Base-by-base conservation (phyloP, 169 alveolate genomes). In the Plasmodium relictum region DNA sequence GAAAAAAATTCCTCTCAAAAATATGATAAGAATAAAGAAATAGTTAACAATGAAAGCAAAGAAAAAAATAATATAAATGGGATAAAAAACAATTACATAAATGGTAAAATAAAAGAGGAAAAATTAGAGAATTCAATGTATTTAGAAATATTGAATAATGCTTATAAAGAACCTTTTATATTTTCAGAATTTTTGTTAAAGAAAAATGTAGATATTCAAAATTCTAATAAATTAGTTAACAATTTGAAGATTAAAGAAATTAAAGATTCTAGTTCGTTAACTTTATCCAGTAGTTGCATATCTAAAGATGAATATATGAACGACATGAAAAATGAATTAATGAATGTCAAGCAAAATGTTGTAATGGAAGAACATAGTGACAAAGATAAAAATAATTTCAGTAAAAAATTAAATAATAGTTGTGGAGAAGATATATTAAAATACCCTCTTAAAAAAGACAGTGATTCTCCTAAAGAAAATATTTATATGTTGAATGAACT, bases 241-340 rank as follows among this genome's bases (percentile, higher is more conserved):
- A 18, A 24, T n/a, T 50, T 65, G 18, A 65, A n/a, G 39, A 39
- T 26, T 41, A 31, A 65, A 50, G 54, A 65, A 26, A 65, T 24
- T 41, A 37, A 14, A 3, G 39, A 65, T 39, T 39, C 73, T 31
- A 37, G 39, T 39, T 65, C 73, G 3, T 65, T 65, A n/a, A 65
- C 16, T n/a, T 37, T 39, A 65, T 65, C 73, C 14, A 65, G 39
- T 39, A 39, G 73, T 16, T 26, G 16, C 12, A n/a, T 39, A n/a
- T 65, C 22, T 22, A 65, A 37, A 65, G 73, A 65, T 5, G 31
- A 65, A 7, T 65, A 31, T 65, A 39, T 10, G 52, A 65, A 65
- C 12, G 54, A 65, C 37, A 65, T 14, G 14, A 65, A 24, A 39
- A 8, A 65, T 16, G 16, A 65, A 65, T 65, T 65, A 12, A 31